Percentiles rank a stretch among this genome's conserved stretches.
Evolutionary conservation across 1,284 basidiomycete genomes (phyloP).

Genomic region (Volvariella volvacea): DNA sequence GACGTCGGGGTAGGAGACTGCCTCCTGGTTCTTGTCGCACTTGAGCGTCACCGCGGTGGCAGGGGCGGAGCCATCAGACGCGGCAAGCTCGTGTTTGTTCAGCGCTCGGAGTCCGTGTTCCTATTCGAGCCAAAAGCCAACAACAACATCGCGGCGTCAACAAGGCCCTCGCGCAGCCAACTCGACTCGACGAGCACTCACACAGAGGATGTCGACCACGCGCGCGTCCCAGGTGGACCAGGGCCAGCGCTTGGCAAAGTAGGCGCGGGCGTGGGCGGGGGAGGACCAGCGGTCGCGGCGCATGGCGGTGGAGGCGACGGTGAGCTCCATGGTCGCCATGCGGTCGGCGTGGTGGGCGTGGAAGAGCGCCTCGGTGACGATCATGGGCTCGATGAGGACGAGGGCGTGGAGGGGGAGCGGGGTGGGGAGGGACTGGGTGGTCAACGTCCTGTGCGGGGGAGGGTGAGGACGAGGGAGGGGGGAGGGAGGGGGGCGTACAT

Average conservation of each 20-base stretch:
- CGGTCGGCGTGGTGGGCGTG: slow-evolving; percentile 26
- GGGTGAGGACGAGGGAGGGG: slow-evolving; percentile 1
- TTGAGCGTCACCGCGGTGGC: slow-evolving; percentile 30
- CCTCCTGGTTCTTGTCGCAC: slow-evolving; percentile 34
- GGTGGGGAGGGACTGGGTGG: slow-evolving; percentile 6
- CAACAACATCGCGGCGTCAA: neutral
- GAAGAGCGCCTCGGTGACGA: slow-evolving; percentile 28
- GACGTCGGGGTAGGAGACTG: slow-evolving; percentile 32
- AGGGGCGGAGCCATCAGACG: too few species aligned
- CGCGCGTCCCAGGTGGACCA: slow-evolving; percentile 36
- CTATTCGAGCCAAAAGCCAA: slow-evolving; percentile 3
- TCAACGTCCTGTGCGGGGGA: slow-evolving; percentile 7
- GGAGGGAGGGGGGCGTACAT: slow-evolving; percentile 23
- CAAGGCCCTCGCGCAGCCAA: too few species aligned
- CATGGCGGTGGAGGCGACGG: slow-evolving; percentile 25
- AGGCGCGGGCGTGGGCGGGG: slow-evolving; percentile 25
- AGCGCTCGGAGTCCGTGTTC: too few species aligned
- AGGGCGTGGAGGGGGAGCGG: slow-evolving; percentile 22
- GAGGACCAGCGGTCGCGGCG: slow-evolving; percentile 31
- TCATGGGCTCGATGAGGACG: slow-evolving; percentile 36
- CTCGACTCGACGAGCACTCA: slow-evolving; percentile 20
- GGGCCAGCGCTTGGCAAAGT: slow-evolving; percentile 31
- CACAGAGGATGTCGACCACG: slow-evolving; percentile 25
- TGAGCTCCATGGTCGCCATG: slow-evolving; percentile 26
- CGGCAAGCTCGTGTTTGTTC: too few species aligned